Conservation (phyloP, 306 rosid species). For the Fragaria ananassa region DNA sequence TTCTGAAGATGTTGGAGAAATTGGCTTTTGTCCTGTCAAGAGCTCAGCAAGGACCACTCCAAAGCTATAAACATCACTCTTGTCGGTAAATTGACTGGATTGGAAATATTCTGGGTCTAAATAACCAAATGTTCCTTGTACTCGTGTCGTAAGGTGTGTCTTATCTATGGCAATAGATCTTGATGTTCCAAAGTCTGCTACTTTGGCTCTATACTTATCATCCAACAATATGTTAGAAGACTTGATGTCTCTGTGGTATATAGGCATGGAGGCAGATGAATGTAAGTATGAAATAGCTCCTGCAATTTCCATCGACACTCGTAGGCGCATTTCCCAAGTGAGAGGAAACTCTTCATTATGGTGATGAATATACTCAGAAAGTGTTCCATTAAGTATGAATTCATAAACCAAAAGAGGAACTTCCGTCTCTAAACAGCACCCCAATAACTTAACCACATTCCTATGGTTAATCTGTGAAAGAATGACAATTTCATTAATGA, state of each 20-base stretch:
- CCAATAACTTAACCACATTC: constrained; percentile 16
- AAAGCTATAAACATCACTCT: constrained; percentile 18
- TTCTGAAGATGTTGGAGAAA: neutral
- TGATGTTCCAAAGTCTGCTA: neutral
- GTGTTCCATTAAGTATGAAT: constrained; percentile 4
- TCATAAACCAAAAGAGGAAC: constrained; percentile 16
- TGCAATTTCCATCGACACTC: neutral
- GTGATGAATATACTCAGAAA: constrained; percentile 12
- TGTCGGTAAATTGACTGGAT: constrained; percentile 11
- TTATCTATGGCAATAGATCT: constrained; percentile 5
- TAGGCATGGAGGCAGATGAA: neutral
- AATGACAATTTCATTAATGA: constrained; percentile 13
- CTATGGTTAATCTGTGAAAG: constrained; percentile 9
- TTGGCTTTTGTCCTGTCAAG: neutral
- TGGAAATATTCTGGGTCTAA: constrained; percentile 20
- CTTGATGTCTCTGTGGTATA: constrained; percentile 1
- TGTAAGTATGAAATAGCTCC: constrained; percentile 1
- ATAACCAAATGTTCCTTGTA: constrained; percentile 22
- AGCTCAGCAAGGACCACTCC: constrained; percentile 14
- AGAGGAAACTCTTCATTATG: constrained; percentile 11
- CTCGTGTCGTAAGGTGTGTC: constrained; percentile 17
- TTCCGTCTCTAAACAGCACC: constrained; percentile 8
- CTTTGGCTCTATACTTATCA: neutral
- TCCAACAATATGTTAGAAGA: neutral
- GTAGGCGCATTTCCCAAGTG: constrained; percentile 2